phyloP scores from a whole-genome alignment of 1,139 yeast genomes.

The Hemisphaericaspora subhashii region DNA sequence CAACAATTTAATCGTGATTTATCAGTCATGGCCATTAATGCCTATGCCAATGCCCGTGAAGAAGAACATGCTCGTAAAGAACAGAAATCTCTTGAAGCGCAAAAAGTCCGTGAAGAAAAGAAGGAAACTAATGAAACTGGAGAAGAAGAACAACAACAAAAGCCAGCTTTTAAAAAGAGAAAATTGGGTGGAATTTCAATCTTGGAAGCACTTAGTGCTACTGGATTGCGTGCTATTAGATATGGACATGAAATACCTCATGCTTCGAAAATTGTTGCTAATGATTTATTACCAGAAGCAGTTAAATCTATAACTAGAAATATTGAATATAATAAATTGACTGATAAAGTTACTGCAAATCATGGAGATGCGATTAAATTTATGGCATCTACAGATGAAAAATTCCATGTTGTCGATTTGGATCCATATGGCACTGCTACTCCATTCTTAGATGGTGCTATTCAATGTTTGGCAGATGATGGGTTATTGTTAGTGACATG shows the following conservation, averaged over 20 bases:
- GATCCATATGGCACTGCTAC: constrained; percentile 98
- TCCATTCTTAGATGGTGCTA: constrained; percentile 89
- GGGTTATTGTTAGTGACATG: constrained; percentile 90
- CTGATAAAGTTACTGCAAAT: constrained; percentile 56
- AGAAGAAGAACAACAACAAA: constrained; percentile 15
- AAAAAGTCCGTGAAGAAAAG: constrained; percentile 23
- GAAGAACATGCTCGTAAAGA: constrained; percentile 14
- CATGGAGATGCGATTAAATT: constrained; percentile 85
- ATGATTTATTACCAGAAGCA: constrained; percentile 84
- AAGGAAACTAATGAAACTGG: constrained; percentile 5
- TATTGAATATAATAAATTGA: constrained; percentile 62
- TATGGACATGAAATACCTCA: constrained; percentile 88
- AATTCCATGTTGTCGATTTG: constrained; percentile 82
- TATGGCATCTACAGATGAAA: constrained; percentile 51
- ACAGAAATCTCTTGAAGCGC: constrained; percentile 19
- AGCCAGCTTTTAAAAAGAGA: constrained; percentile 19
- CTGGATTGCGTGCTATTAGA: constrained; percentile 91
- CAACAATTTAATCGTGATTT: constrained; percentile 95
- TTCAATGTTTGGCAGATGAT: constrained; percentile 76
- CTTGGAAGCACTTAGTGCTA: constrained; percentile 89
- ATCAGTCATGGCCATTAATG: constrained; percentile 79
- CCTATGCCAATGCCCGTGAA: constrained; percentile 64
- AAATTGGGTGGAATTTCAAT: constrained; percentile 47
- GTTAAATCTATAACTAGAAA: constrained; percentile 79
- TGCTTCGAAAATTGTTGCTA: constrained; percentile 74